Conservation (phyloP, 1,284 basidiomycete species). For the Apiotrichum siamense region DNA sequence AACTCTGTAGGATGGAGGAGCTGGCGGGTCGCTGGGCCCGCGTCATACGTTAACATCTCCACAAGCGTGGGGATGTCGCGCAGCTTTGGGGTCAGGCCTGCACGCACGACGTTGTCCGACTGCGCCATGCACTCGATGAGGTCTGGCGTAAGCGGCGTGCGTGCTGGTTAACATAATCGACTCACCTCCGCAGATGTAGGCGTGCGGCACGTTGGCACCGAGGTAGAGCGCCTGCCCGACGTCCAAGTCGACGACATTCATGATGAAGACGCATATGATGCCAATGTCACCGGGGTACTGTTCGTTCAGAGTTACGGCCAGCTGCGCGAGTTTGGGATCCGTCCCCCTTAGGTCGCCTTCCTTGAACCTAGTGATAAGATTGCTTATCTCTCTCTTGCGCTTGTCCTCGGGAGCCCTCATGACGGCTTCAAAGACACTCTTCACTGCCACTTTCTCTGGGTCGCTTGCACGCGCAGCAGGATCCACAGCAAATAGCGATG, state of each 20-base stretch:
- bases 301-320: constrained; percentile 64
- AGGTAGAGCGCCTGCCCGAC: constrained; percentile 90
- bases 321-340: constrained; percentile 56
- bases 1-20: constrained; percentile 60
- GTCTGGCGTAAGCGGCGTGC: no score
- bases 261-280: constrained; percentile 81
- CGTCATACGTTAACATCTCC: constrained; percentile 77
- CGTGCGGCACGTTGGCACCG: constrained; percentile 93
- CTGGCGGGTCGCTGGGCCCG: constrained; percentile 64
- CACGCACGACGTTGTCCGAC: constrained; percentile 97
- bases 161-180: no score
- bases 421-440: no score
- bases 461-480: no score
- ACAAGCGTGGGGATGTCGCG: constrained; percentile 89
- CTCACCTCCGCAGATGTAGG: constrained; percentile 89
- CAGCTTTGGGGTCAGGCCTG: constrained; percentile 93
- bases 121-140: constrained; percentile 98
- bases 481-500: no score
- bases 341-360: constrained; percentile 37
- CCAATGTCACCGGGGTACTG: constrained; percentile 95
- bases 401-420: no score
- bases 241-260: constrained; percentile 76
- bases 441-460: no score
- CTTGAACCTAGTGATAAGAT: constrained; percentile 63
- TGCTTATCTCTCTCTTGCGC: no score